Evolutionary conservation across 1,139 yeast species (phyloP).

Genomic region (Casaregolazyma suthepensis): DNA sequence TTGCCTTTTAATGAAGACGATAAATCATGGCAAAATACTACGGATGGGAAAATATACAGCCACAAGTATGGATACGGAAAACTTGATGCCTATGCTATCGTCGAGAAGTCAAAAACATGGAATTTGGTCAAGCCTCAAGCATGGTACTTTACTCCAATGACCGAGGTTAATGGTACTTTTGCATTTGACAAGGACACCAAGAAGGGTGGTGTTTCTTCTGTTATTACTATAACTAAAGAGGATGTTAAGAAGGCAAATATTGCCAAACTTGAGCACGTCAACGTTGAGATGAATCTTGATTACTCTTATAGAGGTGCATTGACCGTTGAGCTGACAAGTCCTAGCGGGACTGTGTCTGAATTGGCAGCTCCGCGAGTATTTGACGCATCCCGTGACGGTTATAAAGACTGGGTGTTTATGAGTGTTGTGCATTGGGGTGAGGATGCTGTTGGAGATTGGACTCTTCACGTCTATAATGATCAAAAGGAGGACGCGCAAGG

Average conservation of each 20-base stretch:
- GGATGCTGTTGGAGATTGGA: conserved; percentile 77
- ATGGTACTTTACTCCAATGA: conserved; percentile 57
- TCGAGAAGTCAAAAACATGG: conserved; percentile 73
- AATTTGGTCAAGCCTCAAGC: conserved; percentile 83
- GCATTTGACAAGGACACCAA: conserved; percentile 20
- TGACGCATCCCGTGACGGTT: conserved; percentile 58
- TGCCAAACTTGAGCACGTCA: conserved; percentile 76
- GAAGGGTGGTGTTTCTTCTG: conserved; percentile 35
- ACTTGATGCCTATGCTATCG: conserved; percentile 74
- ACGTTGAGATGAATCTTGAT: conserved; percentile 67
- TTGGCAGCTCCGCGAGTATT: conserved; percentile 64
- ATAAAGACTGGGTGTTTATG: conserved; percentile 85
- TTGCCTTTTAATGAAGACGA: conserved; percentile 60
- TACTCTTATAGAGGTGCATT: conserved; percentile 66
- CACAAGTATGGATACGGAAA: conserved; percentile 93
- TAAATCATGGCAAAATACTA: conserved; percentile 58
- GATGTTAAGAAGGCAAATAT: conserved; percentile 54
- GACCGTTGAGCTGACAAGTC: conserved; percentile 61
- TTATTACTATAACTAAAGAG: conserved; percentile 44
- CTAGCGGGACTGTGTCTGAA: conserved; percentile 65
- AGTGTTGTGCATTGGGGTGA: conserved; percentile 99
- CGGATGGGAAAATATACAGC: conserved; percentile 61
- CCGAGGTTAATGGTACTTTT: conserved; percentile 28
- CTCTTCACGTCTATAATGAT: conserved; percentile 51
- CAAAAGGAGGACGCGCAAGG: conserved; percentile 38